Evolutionary conservation across 2,329 filamentous ascomycete genomes (phyloP).

Genomic region (Talaromyces islandicus): DNA sequence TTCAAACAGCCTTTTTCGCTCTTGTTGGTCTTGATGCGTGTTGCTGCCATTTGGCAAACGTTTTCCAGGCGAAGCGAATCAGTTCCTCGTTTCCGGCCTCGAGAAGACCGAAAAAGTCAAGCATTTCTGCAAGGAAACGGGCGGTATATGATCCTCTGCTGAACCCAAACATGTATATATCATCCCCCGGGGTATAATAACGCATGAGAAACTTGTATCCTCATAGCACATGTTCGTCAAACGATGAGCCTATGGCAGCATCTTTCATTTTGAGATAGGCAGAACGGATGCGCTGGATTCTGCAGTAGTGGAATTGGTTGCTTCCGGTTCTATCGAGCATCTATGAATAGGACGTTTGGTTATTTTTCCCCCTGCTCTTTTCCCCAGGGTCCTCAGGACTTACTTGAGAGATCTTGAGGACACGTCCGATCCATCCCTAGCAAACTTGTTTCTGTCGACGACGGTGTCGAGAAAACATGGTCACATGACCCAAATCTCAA

Average conservation of each 20-base stretch:
- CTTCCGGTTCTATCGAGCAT: conserved; percentile 15
- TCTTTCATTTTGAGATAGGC: conserved; percentile 35
- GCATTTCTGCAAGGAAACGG: conserved; percentile 69
- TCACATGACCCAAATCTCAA: too few species aligned
- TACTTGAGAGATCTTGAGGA: conserved; percentile 22
- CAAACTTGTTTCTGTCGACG: conserved; percentile 25
- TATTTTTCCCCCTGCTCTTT: neutral
- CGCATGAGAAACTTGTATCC: conserved; percentile 70
- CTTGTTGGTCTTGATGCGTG: neutral
- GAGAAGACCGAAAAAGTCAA: conserved; percentile 68
- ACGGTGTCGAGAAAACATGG: too few species aligned
- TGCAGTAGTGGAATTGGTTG: conserved; percentile 33
- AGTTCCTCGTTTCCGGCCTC: conserved; percentile 75
- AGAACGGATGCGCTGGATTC: conserved; percentile 38
- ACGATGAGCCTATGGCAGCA: conserved; percentile 66
- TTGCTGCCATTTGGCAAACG: conserved; percentile 56
- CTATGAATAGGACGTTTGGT: conserved; percentile 15
- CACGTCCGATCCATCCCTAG: conserved; percentile 23
- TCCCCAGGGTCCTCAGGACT: neutral
- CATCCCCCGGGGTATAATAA: conserved; percentile 51
- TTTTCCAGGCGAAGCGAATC: conserved; percentile 73
- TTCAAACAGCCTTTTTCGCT: conserved; percentile 17
- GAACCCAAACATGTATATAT: conserved; percentile 64
- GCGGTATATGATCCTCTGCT: conserved; percentile 65
- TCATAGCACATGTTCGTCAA: conserved; percentile 70